These are phyloP conservation scores for Syzygium aromaticum DNA, from an alignment of 345 rosid genomes.

Conservation along the genomic window DNA sequence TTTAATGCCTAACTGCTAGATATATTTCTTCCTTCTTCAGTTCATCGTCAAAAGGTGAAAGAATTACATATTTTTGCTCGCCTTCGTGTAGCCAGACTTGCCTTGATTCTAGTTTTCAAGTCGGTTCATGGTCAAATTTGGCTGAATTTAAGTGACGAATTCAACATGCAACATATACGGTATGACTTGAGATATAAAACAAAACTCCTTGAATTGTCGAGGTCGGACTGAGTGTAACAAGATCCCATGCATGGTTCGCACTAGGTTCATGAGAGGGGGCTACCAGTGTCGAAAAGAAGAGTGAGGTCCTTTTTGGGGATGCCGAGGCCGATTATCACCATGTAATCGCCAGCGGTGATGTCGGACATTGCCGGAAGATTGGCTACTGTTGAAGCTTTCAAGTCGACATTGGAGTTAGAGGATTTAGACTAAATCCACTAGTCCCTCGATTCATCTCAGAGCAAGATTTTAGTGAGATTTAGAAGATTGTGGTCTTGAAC, in stretches of 20 bases:
- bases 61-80: neutral
- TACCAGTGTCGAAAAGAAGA: conserved; percentile 13
- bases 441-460: neutral
- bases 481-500: neutral
- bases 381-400: neutral
- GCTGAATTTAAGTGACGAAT: neutral
- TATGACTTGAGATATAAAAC: neutral
- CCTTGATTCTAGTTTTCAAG: neutral
- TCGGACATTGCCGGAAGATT: neutral
- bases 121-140: neutral
- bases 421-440: neutral
- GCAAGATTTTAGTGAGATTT: neutral
- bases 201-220: neutral
- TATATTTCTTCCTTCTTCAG: neutral
- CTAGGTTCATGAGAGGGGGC: conserved; percentile 24
- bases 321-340: conserved; percentile 10
- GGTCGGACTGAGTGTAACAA: conserved; percentile 10
- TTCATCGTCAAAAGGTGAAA: neutral
- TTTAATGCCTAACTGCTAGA: neutral
- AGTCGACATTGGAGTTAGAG: neutral
- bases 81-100: neutral
- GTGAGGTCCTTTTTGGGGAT: conserved; percentile 3
- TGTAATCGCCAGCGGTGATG: neutral
- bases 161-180: neutral
- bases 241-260: too few species aligned